Percentiles rank a stretch among this genome's conserved stretches.
Conservation (phyloP, 331 rosid genomes). For the Quercus tomentella region DNA sequence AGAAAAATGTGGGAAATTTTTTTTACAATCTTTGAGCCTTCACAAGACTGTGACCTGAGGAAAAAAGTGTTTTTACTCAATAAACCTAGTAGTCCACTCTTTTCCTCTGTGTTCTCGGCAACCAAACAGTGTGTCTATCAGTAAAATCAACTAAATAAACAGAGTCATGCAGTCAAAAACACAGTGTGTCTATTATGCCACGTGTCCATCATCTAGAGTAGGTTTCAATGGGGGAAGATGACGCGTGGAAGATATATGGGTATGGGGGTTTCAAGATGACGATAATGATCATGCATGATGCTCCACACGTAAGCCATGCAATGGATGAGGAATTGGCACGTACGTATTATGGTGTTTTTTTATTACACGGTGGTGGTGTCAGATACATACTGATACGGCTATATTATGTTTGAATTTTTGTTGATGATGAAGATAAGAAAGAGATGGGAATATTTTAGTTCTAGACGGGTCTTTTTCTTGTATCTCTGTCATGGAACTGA, state of each 20-base stretch:
- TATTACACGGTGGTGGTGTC: no score
- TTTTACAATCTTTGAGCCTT: neutral
- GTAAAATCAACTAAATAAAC: no score
- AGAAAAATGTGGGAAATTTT: neutral
- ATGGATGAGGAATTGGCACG: slow-evolving; percentile 17
- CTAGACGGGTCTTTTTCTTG: no score
- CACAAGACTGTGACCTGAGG: slow-evolving; percentile 7
- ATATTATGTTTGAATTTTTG: no score
- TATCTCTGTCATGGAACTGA: no score
- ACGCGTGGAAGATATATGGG: slow-evolving; percentile 40
- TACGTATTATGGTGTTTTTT: neutral
- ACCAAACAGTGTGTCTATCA: no score
- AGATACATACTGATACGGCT: no score
- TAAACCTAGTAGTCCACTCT: neutral
- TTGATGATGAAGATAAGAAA: no score
- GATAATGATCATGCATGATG: neutral
- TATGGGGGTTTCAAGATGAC: slow-evolving; percentile 1
- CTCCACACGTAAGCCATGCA: slow-evolving; percentile 7
- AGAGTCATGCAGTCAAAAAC: no score
- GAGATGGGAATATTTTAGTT: no score
- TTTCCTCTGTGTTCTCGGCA: neutral
- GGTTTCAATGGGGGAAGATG: neutral
- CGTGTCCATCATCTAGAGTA: slow-evolving; percentile 15
- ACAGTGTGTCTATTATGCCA: slow-evolving; percentile 1
- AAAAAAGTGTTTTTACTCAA: slow-evolving; percentile 1